These are phyloP conservation scores for Tephrocybe sp. DNA, from an alignment of 768 basidiomycete species.

Conservation along the genomic window DNA sequence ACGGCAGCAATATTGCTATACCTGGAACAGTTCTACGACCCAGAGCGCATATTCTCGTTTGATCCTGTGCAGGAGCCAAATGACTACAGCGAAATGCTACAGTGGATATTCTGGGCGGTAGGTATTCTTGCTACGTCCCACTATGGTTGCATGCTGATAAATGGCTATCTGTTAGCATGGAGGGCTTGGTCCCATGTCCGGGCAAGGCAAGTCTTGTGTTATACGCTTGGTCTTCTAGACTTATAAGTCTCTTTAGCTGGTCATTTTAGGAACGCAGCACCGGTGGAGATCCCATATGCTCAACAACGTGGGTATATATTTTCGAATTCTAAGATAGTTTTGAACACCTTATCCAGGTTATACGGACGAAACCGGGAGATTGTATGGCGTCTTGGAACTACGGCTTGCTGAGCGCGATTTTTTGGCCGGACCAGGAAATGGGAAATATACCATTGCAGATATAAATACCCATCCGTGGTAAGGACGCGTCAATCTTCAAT, in stretches of 20 bases:
- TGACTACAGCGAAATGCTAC: conserved; percentile 39
- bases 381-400: conserved; percentile 49
- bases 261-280: conserved; percentile 15
- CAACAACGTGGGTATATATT: conserved; percentile 11
- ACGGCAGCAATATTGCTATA: conserved; percentile 47
- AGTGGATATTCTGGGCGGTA: conserved; percentile 48
- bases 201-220: conserved; percentile 13
- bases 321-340: neutral
- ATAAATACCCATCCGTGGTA: conserved; percentile 33
- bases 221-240: neutral
- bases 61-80: conserved; percentile 26
- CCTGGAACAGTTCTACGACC: conserved; percentile 44
- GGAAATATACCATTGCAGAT: conserved; percentile 40
- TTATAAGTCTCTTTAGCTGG: conserved; percentile 3
- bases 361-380: conserved; percentile 45
- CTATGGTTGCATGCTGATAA: neutral
- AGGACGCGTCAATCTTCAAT: conserved; percentile 9
- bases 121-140: neutral
- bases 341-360: conserved; percentile 29
- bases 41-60: conserved; percentile 39
- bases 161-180: conserved; percentile 12
- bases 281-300: conserved; percentile 19
- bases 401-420: conserved; percentile 44
- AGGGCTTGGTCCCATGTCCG: conserved; percentile 20
- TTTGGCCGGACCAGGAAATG: conserved; percentile 36